Evolutionary conservation across 306 rosid genomes (phyloP), one percentile per base, ranked within the genome.

Genomic region (Fagus sylvatica): DNA sequence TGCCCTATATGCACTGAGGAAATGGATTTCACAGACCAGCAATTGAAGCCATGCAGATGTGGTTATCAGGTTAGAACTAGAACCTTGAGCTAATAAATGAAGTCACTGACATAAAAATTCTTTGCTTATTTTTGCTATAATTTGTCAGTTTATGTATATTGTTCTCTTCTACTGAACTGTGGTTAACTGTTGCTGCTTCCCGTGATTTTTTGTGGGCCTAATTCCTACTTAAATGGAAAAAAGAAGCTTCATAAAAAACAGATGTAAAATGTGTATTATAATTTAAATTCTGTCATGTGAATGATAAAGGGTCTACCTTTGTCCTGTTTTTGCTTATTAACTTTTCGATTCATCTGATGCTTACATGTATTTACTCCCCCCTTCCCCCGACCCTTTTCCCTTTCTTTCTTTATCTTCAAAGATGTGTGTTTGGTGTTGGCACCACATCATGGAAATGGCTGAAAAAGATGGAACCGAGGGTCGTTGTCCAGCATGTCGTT

Each of bases 351-450:
- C 60, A 5, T 54, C 28, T 17, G 32, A 1, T 54, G 17, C 60
- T 54, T n/a, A 17, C 9, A 54, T 36, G 30, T 66, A 36, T 55
- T 72, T 46, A 10, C 51, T 46, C 15, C 4, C 1, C 51, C 15
- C 51, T 15, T 46, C 11, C 51, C 51, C 51, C 8, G 51, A 66
- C 60, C 59, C 36, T 36, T 7, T 68, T 75, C 43, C 72, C 13
- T 16, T 30, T 37, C 76, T 72, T 79, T 42, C 33, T 36, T 56
- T 17, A 30, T 71, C 49, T 73, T 46, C 61, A 36, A 76, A 87
- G 88, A 87, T 84, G 30, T 87, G 90, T 30, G 90, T 87, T 53
- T 87, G 90, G 88, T 87, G 90, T 70, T 87, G 90, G 88, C 90
- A 87, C 69, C 82, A 87, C 74, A 87, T 87, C 70, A 84, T 84